Evolutionary conservation across 2,329 filamentous ascomycete species (phyloP).

Genomic region (Magnaporthiopsis rhizophila): DNA sequence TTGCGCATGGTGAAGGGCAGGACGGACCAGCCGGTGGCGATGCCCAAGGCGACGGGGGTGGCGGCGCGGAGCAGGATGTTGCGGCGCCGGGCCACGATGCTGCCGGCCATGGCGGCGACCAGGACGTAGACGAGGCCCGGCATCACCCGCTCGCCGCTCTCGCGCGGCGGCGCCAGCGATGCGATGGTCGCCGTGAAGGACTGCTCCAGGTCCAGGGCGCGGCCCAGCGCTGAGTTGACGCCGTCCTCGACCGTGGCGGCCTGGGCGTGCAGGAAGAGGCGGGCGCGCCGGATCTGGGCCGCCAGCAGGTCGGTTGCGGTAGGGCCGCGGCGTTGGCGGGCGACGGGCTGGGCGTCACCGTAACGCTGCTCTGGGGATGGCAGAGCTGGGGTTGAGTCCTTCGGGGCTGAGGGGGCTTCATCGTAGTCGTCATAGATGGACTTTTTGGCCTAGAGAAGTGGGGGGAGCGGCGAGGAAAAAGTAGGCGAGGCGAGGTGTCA

Average conservation of each 20-base stretch:
- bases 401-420: constrained; percentile 17
- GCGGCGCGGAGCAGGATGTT: constrained; percentile 73
- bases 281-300: constrained; percentile 68
- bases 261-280: constrained; percentile 72
- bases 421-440: constrained; percentile 76
- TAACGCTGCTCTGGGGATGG: constrained; percentile 21
- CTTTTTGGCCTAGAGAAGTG: constrained; percentile 40
- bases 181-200: constrained; percentile 85
- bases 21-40: constrained; percentile 75
- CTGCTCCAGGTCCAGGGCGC: constrained; percentile 76
- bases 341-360: constrained; percentile 21
- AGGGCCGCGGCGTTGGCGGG: constrained; percentile 32
- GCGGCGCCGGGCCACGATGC: constrained; percentile 81
- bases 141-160: constrained; percentile 81
- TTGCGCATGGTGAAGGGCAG: constrained; percentile 88
- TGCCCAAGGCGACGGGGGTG: constrained; percentile 70
- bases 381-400: constrained; percentile 14
- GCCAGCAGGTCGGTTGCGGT: constrained; percentile 88
- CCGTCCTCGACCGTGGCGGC: constrained; percentile 69
- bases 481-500: background rate
- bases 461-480: background rate
- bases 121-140: constrained; percentile 88
- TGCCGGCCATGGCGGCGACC: constrained; percentile 89
- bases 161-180: constrained; percentile 75
- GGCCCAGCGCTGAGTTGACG: constrained; percentile 75